Base-by-base conservation (phyloP, 768 basidiomycete species). In the Russula ochroleuca region DNA sequence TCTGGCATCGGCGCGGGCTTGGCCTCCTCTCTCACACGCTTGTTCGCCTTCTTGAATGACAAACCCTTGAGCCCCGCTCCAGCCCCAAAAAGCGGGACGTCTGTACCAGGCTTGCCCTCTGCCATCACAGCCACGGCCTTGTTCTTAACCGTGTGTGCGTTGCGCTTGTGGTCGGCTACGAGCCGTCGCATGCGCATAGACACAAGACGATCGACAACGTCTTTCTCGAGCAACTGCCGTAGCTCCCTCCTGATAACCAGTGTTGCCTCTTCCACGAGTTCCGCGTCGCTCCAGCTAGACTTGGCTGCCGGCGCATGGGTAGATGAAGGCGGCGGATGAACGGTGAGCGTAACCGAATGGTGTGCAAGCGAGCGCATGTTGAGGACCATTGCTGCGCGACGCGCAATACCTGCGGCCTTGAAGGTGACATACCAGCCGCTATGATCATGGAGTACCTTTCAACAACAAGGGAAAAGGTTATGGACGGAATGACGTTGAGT, bases 351-450 rank as follows among this genome's bases (percentile, higher is more conserved):
- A 21, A 89, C 85, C 21, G 83, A 74, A 65, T 84, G 84, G 67
- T 84, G 81, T 1, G 79, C 82, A 3, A 90, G 80, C 62, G 78
- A 83, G 45, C 81, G 82, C 14, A 77, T 76, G 6, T 74, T 77
- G 40, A 94, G 81, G 3, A 91, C 85, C 67, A 83, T 81, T 10
- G 80, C 80, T 0, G 92, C 90, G 3, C 87, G 79, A 7, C 84
- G 78, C 0, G 94, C 94, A 0, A 81, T 72, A 59, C 83, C 83
- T 2, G 78, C 71, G 5, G 83, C 82, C 21, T 76, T 70, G 72
- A 97, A 98, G 4, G 92, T 89, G 66, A 94, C 81, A 71, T 94
- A 95, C 80, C 91, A 88, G 11, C 86, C 88, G 2, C 76, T 74
- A 56, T 82, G 80, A 72, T 90, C 89, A 65, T 83, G 82, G 2